Base-by-base conservation (phyloP, 2,329 filamentous ascomycete species). In the Phoma sp. region DNA sequence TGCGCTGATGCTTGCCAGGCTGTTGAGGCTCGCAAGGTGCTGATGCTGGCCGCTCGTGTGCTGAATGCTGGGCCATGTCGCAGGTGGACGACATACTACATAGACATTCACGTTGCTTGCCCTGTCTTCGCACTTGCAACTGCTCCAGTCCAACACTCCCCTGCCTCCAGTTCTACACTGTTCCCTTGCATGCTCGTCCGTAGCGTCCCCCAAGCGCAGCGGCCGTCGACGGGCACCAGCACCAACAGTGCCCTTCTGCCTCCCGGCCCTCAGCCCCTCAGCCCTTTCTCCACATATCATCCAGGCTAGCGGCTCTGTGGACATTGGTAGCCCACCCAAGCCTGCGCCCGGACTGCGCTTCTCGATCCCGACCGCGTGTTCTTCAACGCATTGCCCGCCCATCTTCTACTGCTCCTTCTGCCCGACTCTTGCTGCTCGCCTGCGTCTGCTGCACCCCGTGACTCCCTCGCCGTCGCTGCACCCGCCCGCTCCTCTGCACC, bases 331-430 rank as follows among this genome's bases (percentile, higher is more conserved):
- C 36, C 26, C 10, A 45, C 21, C 39, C 30, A 21, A 18, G 29
- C 34, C 38, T 25, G 23, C 47, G 37, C 32, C 26, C 25, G 28
- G 32, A 17, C 34, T 32, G 33, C 33, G 12, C 36, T 52, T 20
- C 29, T 47, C 9, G n/a, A n/a, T n/a, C n/a, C n/a, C n/a, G n/a
- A 17, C 21, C 28, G 23, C 15, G 25, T 11, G 10, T 40, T 36
- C 32, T 50, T 17, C 34, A 21, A 10, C 49, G 36, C 43, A 33
- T 53, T 45, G 46, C 47, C 55, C 49, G 40, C 54, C 43, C 34
- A 10, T 3, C 29, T 21, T 26, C 29, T 26, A 12, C 18, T 20
- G 20, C 38, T 25, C 33, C 25, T 20, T 33, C 33, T 30, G 45
- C 43, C 26, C 14, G 32, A 18, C n/a, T 9, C 5, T 25, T 21